phyloP scores from a whole-genome alignment of 1,139 yeast species.

The Zygotorulaspora mrakii region DNA sequence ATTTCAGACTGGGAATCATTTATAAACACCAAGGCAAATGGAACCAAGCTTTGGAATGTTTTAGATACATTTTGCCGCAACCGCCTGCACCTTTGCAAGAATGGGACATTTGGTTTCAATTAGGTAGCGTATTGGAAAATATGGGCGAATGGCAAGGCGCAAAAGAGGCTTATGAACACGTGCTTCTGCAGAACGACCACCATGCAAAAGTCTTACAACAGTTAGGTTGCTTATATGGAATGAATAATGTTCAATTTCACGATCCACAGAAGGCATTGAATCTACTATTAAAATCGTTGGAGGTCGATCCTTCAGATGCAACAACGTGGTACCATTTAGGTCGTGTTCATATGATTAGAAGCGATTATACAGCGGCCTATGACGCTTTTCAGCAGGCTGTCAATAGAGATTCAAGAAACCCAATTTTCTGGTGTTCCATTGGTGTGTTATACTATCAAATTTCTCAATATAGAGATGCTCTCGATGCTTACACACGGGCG shows the following conservation, averaged over 20 bases:
- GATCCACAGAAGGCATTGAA: constrained; percentile 82
- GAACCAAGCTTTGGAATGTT: constrained; percentile 85
- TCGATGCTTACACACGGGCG: constrained; percentile 96
- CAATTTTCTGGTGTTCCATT: constrained; percentile 98
- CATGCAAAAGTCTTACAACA: constrained; percentile 96
- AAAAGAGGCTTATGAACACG: constrained; percentile 91
- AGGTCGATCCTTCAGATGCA: constrained; percentile 86
- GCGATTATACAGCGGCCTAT: constrained; percentile 92
- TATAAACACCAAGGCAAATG: constrained; percentile 92
- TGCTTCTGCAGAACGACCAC: constrained; percentile 80
- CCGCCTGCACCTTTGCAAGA: constrained; percentile 96
- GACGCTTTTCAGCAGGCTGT: constrained; percentile 99
- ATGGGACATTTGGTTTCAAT: constrained; percentile 97
- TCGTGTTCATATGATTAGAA: constrained; percentile 93
- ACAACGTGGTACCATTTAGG: constrained; percentile 97
- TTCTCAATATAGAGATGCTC: constrained; percentile 91
- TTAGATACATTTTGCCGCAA: constrained; percentile 80
- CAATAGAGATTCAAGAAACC: constrained; percentile 91
- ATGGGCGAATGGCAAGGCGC: constrained; percentile 91
- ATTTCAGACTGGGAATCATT: constrained; percentile 93
- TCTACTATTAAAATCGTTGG: constrained; percentile 79
- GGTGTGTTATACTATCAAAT: constrained; percentile 96
- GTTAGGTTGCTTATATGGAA: constrained; percentile 87
- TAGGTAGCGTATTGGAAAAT: constrained; percentile 92
- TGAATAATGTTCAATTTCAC: constrained; percentile 64